Evolutionary conservation across 2,329 filamentous ascomycete species (phyloP), one percentile per base, ranked within the genome.

Genomic region (Stagonosporopsis vannaccii): DNA sequence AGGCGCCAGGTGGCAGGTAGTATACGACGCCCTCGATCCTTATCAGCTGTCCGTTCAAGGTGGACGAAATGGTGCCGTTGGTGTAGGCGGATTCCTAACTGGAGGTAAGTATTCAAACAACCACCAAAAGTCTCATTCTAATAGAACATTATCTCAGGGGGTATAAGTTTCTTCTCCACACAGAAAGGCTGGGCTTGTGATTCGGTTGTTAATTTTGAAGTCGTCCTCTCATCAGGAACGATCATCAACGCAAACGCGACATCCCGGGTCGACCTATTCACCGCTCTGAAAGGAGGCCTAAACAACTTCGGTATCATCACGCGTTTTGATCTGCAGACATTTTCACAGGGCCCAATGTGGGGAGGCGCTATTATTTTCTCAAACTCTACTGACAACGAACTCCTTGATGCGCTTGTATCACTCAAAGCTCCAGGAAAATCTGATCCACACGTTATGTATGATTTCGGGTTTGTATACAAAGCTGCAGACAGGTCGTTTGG

Each of bases 141-240:
- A 25, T 20, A 23, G 9, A 40, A 12, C 13, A 23, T 23, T 23
- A 13, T 15, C 6, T 15, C 20, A 40, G 36, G 41, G 53, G 36
- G 36, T 23, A 40, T 40, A 20, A n/a, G 36, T 2, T 72, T 62
- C 46, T 66, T 69, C 36, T 61, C 61, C 5, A 50, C 51, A 4
- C 19, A 55, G 23, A 32, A 57, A n/a, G 72, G 71, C 1, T 66
- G 45, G 56, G 60, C 35, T 1, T 62, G 62, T 32, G 57, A 65
- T 37, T 56, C 42, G 4, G 52, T 62, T 5, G 17, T 45, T 25
- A 65, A 62, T 35, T 57, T 72, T 39, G 76, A 83, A 56, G 74
- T 81, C 26, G 76, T 80, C 12, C 70, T 81, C 19, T 75, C 78
- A 11, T 75, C 75, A 61, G 77, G 75, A 7, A 72, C 63, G 11